phyloP scores from a whole-genome alignment of 1,139 yeast genomes.

The Yamadazyma oceani region DNA sequence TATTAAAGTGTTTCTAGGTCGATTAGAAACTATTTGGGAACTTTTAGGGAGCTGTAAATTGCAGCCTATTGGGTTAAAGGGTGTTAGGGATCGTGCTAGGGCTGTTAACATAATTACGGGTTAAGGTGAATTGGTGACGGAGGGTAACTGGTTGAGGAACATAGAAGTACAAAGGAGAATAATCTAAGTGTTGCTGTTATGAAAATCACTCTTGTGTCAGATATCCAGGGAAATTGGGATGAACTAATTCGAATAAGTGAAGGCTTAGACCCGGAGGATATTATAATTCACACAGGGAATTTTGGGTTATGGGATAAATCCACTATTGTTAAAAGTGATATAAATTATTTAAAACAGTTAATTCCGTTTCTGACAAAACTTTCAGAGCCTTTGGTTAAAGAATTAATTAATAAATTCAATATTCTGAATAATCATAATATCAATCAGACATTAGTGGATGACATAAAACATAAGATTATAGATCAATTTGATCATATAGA shows the following conservation, averaged over 20 bases:
- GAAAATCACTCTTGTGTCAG: conserved; percentile 28
- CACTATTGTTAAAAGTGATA: conserved; percentile 55
- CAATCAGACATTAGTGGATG: conserved; percentile 19
- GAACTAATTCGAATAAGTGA: conserved; percentile 13
- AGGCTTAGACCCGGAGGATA: conserved; percentile 20
- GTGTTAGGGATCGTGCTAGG: too few species aligned
- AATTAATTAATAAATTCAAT: conserved; percentile 39
- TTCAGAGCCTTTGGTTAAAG: conserved; percentile 43
- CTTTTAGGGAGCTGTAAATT: too few species aligned
- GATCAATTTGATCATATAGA: conserved; percentile 58
- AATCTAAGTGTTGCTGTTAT: too few species aligned
- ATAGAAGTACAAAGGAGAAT: too few species aligned
- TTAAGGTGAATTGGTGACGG: too few species aligned
- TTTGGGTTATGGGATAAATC: conserved; percentile 73
- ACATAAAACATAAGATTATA: conserved; percentile 37
- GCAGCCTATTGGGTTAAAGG: too few species aligned
- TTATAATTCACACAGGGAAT: conserved; percentile 71
- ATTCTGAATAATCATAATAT: not conserved
- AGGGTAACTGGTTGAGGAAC: too few species aligned
- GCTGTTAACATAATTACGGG: too few species aligned
- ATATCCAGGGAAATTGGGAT: conserved; percentile 36
- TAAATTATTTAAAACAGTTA: conserved; percentile 58
- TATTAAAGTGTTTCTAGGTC: too few species aligned
- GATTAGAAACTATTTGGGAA: too few species aligned
- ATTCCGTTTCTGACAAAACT: conserved; percentile 68